Evolutionary conservation across 306 rosid species (phyloP).

Genomic region (Canavalia ensiformis): DNA sequence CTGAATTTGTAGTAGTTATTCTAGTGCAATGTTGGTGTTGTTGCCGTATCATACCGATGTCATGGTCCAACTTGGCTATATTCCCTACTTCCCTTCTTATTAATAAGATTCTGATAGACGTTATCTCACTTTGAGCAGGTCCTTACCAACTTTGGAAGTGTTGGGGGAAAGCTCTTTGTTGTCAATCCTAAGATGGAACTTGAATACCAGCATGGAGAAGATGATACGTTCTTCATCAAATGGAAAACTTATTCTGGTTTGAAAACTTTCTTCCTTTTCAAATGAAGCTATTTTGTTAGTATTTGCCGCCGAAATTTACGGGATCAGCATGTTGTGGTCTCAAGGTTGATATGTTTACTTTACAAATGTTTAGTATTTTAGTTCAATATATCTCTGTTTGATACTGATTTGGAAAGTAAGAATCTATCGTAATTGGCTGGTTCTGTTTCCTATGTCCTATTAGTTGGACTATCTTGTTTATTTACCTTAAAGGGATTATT

Average conservation of each 20-base stretch:
- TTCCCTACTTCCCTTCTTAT: background rate
- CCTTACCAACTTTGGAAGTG: slow-evolving; percentile 79
- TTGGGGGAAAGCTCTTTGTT: slow-evolving; percentile 69
- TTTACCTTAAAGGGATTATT: background rate
- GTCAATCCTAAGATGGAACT: slow-evolving; percentile 83
- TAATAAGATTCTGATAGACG: slow-evolving; percentile 24
- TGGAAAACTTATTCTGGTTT: slow-evolving; percentile 85
- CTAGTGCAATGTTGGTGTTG: slow-evolving; percentile 24
- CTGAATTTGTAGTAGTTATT: slow-evolving; percentile 33
- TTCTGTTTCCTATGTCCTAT: background rate
- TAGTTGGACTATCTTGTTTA: background rate
- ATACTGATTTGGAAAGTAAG: background rate
- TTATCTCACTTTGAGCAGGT: slow-evolving; percentile 62
- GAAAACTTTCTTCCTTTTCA: slow-evolving; percentile 49
- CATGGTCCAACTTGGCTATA: slow-evolving; percentile 38
- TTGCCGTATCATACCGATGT: slow-evolving; percentile 27
- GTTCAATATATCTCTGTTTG: slow-evolving; percentile 24
- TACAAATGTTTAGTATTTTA: slow-evolving; percentile 26
- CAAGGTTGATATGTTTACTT: slow-evolving; percentile 6
- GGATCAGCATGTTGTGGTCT: slow-evolving; percentile 39
- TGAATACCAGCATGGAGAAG: slow-evolving; percentile 71
- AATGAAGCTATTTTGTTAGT: slow-evolving; percentile 34
- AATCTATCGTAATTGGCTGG: background rate
- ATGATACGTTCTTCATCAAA: slow-evolving; percentile 71
- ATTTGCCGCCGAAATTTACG: slow-evolving; percentile 22